These are phyloP conservation scores for Leptographium radiaticola DNA, from an alignment of 2,329 filamentous ascomycete genomes.

Conservation along the genomic window DNA sequence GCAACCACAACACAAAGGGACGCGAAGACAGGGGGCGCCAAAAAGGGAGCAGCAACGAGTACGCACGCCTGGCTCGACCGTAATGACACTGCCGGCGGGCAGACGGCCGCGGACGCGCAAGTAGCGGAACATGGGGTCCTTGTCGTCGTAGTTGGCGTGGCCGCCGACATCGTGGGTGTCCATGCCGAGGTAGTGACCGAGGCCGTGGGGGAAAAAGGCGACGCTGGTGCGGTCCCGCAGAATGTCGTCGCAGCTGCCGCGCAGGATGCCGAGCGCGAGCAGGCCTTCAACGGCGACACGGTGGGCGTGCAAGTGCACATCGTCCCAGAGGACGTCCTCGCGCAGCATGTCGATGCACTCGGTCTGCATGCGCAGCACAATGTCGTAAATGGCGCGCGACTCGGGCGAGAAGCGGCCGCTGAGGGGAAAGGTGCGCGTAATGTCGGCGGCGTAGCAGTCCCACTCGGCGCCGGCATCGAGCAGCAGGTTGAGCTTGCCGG, in stretches of 20 bases:
- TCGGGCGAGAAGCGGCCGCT: constrained; percentile 56
- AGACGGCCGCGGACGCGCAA: constrained; percentile 64
- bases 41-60: not conserved
- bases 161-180: constrained; percentile 84
- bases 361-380: constrained; percentile 78
- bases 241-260: constrained; percentile 56
- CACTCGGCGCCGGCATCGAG: constrained; percentile 75
- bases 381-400: constrained; percentile 62
- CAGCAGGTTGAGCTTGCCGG: constrained; percentile 63
- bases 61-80: constrained; percentile 81
- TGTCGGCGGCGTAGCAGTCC: constrained; percentile 58
- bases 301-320: constrained; percentile 70
- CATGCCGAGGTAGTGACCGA: constrained; percentile 85
- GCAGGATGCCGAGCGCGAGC: constrained; percentile 60
- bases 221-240: constrained; percentile 67
- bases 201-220: constrained; percentile 83
- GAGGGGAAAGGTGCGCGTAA: constrained; percentile 79
- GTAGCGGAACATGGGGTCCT: constrained; percentile 77
- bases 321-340: constrained; percentile 66
- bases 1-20: too few relatives aligned
- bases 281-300: constrained; percentile 71
- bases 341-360: constrained; percentile 62
- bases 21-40: not conserved
- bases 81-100: constrained; percentile 72
- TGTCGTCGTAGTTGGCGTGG: constrained; percentile 63